phyloP scores from a whole-genome alignment of 208 protist species.

The Herpetomonas samuelpessoai region DNA sequence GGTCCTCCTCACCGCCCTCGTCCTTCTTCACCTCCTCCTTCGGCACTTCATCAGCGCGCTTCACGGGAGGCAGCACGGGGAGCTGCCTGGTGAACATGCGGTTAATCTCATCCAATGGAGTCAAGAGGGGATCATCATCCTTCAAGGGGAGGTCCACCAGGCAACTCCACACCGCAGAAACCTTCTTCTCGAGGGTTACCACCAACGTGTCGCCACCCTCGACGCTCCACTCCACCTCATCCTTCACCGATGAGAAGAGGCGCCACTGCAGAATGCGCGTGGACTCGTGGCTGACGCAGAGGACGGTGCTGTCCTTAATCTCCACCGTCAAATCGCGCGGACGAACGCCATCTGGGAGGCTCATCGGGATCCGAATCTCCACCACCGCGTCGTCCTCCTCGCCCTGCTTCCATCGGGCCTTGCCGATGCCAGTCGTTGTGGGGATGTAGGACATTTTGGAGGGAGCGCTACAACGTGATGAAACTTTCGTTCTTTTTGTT shows the following conservation, averaged over 20 bases:
- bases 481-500: no score
- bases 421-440: slow-evolving; percentile 52
- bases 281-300: slow-evolving; percentile 67
- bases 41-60: neutral
- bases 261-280: slow-evolving; percentile 80
- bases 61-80: slow-evolving; percentile 47
- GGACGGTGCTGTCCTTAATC: slow-evolving; percentile 72
- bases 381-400: slow-evolving; percentile 57
- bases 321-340: slow-evolving; percentile 71
- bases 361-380: slow-evolving; percentile 74
- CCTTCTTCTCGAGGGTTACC: slow-evolving; percentile 71
- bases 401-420: slow-evolving; percentile 69
- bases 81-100: slow-evolving; percentile 65
- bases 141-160: slow-evolving; percentile 75
- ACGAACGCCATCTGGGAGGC: slow-evolving; percentile 55
- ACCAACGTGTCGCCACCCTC: slow-evolving; percentile 55
- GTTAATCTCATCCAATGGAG: slow-evolving; percentile 48
- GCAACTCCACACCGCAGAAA: slow-evolving; percentile 56
- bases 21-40: slow-evolving; percentile 17
- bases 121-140: slow-evolving; percentile 51
- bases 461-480: no score
- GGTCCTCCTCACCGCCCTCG: slow-evolving; percentile 41
- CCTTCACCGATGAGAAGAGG: slow-evolving; percentile 63
- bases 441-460: slow-evolving; percentile 27
- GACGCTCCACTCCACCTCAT: slow-evolving; percentile 83